phyloP scores from a whole-genome alignment of 108 stramenopile genomes.

The Fragilaria crotonensis region DNA sequence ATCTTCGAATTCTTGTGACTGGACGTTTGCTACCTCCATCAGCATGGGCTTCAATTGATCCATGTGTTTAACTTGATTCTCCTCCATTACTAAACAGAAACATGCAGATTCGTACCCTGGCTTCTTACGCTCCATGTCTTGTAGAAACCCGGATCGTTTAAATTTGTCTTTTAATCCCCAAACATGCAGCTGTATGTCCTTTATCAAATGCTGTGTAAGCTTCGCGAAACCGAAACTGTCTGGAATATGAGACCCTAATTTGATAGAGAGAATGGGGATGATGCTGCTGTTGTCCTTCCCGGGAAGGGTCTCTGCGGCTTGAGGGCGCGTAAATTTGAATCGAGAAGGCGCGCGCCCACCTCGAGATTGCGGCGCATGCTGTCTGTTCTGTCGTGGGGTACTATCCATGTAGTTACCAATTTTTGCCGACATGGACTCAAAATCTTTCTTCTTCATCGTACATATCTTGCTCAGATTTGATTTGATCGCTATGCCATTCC shows the following conservation, averaged over 20 bases:
- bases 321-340: too few species aligned
- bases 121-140: conserved; percentile 28
- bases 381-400: conserved; percentile 25
- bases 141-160: conserved; percentile 7
- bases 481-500: not conserved
- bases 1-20: not conserved
- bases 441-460: conserved; percentile 20
- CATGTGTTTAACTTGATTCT: not conserved
- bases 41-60: not conserved
- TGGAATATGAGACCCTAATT: conserved; percentile 23
- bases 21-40: not conserved
- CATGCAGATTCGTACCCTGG: conserved; percentile 56
- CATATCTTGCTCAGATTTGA: not conserved
- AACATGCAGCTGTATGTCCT: conserved; percentile 1
- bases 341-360: not conserved
- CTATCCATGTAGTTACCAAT: conserved; percentile 19
- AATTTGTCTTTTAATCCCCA: not conserved
- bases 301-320: not conserved
- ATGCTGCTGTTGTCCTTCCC: conserved; percentile 1
- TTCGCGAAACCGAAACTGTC: conserved; percentile 19
- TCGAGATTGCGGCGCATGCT: conserved; percentile 10
- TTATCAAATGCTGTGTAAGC: conserved; percentile 18
- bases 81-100: conserved; percentile 31
- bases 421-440: conserved; percentile 17
- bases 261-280: conserved; percentile 23